Evolutionary conservation across 73 alveolate species (phyloP).

Genomic region (Tetrahymena thermophila): DNA sequence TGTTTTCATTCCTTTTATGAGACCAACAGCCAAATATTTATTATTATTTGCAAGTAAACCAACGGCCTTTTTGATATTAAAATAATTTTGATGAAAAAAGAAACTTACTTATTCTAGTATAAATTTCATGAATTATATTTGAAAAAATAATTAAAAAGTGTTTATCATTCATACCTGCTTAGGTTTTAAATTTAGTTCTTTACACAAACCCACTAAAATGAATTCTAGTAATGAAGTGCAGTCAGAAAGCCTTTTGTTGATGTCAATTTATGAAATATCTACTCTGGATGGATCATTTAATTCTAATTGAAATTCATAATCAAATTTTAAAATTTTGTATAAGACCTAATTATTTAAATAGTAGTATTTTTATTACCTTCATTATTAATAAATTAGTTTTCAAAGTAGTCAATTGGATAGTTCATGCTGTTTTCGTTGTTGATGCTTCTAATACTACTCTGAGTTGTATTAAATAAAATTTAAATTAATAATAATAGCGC

Average conservation of each 20-base stretch:
- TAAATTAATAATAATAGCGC: no score
- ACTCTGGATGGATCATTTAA: background rate
- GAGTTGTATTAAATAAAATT: no score
- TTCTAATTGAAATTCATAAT: background rate
- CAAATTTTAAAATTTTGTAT: background rate
- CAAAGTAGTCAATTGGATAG: background rate
- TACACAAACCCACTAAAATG: slow-evolving; percentile 13
- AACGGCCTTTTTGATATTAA: slow-evolving; percentile 50
- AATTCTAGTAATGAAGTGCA: slow-evolving; percentile 18
- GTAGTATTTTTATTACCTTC: slow-evolving; percentile 12
- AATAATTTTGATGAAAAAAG: background rate
- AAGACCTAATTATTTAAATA: background rate
- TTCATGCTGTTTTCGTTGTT: slow-evolving; percentile 3
- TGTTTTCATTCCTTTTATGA: slow-evolving; percentile 82
- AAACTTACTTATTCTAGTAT: background rate
- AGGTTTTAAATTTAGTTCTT: slow-evolving; percentile 22
- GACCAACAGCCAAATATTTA: slow-evolving; percentile 66
- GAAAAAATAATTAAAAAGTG: no score
- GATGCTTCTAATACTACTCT: background rate
- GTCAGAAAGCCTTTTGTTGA: slow-evolving; percentile 10
- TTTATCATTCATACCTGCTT: background rate
- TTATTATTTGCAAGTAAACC: slow-evolving; percentile 72
- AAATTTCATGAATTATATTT: no score
- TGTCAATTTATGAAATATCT: slow-evolving; percentile 3
- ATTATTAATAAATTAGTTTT: background rate